A percentile compares a stretch with the other conserved stretches of the same genome.
These are phyloP conservation scores for Ceratocystis colombiana DNA, from an alignment of 2,329 filamentous ascomycete species.

Conservation along the genomic window DNA sequence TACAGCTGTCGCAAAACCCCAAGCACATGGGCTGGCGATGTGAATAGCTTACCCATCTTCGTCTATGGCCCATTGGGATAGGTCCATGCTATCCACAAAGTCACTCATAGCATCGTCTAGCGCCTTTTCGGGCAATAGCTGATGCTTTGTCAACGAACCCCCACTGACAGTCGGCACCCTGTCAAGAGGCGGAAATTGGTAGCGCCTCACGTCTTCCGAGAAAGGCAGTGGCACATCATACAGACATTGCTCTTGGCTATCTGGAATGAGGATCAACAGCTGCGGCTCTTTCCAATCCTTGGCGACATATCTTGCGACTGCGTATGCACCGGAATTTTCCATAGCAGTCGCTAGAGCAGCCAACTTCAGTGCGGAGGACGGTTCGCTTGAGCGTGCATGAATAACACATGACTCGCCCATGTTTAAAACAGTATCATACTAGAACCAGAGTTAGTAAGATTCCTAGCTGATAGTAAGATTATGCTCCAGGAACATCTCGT, in stretches of 20 bases:
- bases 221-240: slow-evolving; percentile 88
- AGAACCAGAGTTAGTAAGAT: neutral
- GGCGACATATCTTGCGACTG: slow-evolving; percentile 70
- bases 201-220: slow-evolving; percentile 81
- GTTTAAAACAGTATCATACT: slow-evolving; percentile 76
- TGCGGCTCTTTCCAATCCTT: slow-evolving; percentile 74
- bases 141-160: slow-evolving; percentile 67
- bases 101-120: slow-evolving; percentile 74
- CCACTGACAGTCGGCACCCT: slow-evolving; percentile 80
- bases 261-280: slow-evolving; percentile 68
- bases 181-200: slow-evolving; percentile 83
- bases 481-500: too few species aligned
- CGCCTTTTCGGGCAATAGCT: slow-evolving; percentile 66
- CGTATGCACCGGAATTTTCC: slow-evolving; percentile 73
- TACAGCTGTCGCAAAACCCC: too few species aligned
- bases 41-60: slow-evolving; percentile 56
- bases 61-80: slow-evolving; percentile 59
- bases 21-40: too few species aligned
- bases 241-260: slow-evolving; percentile 71
- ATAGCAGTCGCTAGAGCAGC: slow-evolving; percentile 86
- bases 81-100: slow-evolving; percentile 88
- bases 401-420: slow-evolving; percentile 74
- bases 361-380: slow-evolving; percentile 72
- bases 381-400: slow-evolving; percentile 64
- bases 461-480: too few species aligned